Base-by-base conservation (phyloP, 352 stramenopile species). In the Globisporangium irregulare region DNA sequence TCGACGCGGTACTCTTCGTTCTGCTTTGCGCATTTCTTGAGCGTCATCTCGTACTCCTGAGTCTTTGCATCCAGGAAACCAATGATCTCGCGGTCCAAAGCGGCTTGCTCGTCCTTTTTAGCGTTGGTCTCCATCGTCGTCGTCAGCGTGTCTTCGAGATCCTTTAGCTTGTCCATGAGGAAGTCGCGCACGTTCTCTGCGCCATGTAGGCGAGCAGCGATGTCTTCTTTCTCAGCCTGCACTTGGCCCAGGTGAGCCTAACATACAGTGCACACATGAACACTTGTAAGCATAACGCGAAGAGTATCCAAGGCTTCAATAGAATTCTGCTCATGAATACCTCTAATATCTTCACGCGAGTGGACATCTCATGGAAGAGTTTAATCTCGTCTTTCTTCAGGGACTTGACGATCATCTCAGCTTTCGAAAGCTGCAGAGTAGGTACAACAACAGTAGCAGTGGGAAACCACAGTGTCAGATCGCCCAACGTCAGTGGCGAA, bases 361-460 rank as follows among this genome's bases (percentile, higher is more conserved):
- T 89, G 20, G 84, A 92, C 82, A 95, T 87, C 25, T 95, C 87
- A 46, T 91, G 87, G 55, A 93, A 93, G 8, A 92, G 69, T 69
- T 95, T 95, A 65, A 95, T 91, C 64, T 93, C 85, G 46, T 92
- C 81, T 38, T 89, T 87, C 60, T 90, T 95, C 7, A 95, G 70
- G 29, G 83, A 87, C 66, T 92, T 90, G 12, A 93, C 82, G 43
- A 95, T 92, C 63, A 81, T 75, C 46, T 93, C 85, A 1, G 86
- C 81, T 62, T 91, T 91, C 1, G 81, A 86, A n/a, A 85, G 75
- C 72, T 94, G 70, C n/a, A 48, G 63, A 51, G 8, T 20, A 48
- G 38, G 5, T 15, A 48, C 38, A 4, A 22, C 38, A 46, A 41
- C 63, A 34, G 56, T 10, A 6, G 15, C 57, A 32, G 55, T 43